These are phyloP conservation scores for Skeletonema grethae DNA, from an alignment of 108 stramenopile genomes.

Conservation along the genomic window DNA sequence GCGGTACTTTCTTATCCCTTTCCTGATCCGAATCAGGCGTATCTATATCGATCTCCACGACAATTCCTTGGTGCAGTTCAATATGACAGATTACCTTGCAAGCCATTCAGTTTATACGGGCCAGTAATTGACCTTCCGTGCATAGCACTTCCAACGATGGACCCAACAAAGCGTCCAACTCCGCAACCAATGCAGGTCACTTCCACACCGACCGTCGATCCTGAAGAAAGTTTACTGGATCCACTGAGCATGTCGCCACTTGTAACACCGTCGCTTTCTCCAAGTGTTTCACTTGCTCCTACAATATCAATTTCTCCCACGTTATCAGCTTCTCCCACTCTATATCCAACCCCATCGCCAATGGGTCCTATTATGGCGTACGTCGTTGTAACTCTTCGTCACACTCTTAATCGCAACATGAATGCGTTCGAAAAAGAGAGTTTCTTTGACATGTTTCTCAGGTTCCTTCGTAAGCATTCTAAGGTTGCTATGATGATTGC, in stretches of 20 bases:
- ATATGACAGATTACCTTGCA: constrained; percentile 9
- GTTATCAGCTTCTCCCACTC: neutral
- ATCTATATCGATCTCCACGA: constrained; percentile 2
- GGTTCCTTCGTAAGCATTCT: neutral
- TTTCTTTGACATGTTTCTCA: neutral
- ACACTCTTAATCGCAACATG: neutral
- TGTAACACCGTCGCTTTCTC: neutral
- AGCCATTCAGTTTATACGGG: neutral
- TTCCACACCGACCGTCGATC: neutral
- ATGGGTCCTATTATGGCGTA: neutral
- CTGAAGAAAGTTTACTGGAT: neutral
- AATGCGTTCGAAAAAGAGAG: neutral
- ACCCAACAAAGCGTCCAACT: neutral
- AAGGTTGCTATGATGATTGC: neutral
- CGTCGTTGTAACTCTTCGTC: neutral
- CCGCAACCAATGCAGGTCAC: neutral
- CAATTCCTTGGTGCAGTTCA: neutral
- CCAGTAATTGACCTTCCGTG: neutral
- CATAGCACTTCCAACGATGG: neutral
- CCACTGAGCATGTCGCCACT: neutral
- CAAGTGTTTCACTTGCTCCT: neutral
- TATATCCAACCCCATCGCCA: neutral
- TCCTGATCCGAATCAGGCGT: neutral
- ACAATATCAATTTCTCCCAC: neutral
- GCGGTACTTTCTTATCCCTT: constrained; percentile 14